Evolutionary conservation across 257 asterid genomes (phyloP).

Genomic region (Fraxinus anomala): DNA sequence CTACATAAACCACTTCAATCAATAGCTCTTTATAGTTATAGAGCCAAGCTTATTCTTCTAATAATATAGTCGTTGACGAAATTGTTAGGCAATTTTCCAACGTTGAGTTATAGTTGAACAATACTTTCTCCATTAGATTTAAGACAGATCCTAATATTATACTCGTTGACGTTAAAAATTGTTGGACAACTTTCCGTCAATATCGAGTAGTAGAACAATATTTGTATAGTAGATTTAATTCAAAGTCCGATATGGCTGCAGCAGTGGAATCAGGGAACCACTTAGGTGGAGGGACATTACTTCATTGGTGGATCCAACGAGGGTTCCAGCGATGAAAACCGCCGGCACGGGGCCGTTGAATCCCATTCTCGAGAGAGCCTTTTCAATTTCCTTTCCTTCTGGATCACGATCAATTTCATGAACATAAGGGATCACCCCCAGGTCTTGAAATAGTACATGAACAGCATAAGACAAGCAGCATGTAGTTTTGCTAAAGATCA

Average conservation of each 20-base stretch:
- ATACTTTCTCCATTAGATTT: not conserved
- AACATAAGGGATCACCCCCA: constrained; percentile 45
- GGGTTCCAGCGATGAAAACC: constrained; percentile 59
- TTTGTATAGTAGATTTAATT: not conserved
- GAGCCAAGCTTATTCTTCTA: constrained; percentile 1
- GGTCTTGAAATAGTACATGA: constrained; percentile 56
- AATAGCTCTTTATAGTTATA: not conserved
- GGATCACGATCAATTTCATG: constrained; percentile 59
- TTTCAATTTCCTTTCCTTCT: constrained; percentile 63
- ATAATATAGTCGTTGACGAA: not conserved
- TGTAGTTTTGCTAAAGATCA: constrained; percentile 71
- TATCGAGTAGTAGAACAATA: not conserved
- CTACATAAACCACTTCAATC: not conserved
- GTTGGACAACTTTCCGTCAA: not conserved
- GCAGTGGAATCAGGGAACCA: constrained; percentile 54
- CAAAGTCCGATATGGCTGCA: constrained; percentile 36
- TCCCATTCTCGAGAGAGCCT: constrained; percentile 54
- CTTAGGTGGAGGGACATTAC: constrained; percentile 83
- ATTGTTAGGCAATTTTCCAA: not conserved
- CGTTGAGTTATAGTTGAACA: not conserved
- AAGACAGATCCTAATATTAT: not conserved
- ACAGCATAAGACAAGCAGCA: constrained; percentile 79
- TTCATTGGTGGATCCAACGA: constrained; percentile 77
- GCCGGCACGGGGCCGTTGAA: constrained; percentile 57
- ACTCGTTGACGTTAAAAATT: not conserved